phyloP scores from a whole-genome alignment of 2,329 filamentous ascomycete species.

The Triangularia setosa region DNA sequence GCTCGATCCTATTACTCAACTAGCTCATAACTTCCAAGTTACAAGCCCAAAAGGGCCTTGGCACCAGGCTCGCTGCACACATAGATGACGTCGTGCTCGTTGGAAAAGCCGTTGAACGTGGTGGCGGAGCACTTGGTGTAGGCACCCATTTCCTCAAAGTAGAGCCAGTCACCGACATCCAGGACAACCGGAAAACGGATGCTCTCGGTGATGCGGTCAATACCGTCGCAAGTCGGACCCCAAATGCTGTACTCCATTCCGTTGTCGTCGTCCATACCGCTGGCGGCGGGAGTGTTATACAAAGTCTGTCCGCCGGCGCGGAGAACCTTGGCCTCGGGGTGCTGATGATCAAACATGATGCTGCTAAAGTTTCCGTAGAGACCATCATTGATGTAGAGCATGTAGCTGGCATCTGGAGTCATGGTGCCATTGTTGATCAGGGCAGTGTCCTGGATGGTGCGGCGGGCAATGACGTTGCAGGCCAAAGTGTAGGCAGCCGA shows the following conservation, averaged over 20 bases:
- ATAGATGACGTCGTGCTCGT: constrained; percentile 89
- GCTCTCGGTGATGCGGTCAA: constrained; percentile 86
- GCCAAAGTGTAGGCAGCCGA: constrained; percentile 90
- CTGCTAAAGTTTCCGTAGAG: constrained; percentile 98
- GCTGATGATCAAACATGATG: constrained; percentile 99
- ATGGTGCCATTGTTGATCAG: constrained; percentile 54
- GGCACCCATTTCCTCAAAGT: constrained; percentile 98
- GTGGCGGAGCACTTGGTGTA: constrained; percentile 99
- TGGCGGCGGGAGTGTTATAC: constrained; percentile 49
- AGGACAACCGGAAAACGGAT: constrained; percentile 73
- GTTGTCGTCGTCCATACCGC: constrained; percentile 33
- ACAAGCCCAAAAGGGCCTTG: constrained; percentile 58
- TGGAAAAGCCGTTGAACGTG: constrained; percentile 94
- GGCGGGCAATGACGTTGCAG: constrained; percentile 92
- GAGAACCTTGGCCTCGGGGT: constrained; percentile 79
- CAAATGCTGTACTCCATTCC: constrained; percentile 89
- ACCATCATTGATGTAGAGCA: constrained; percentile 96
- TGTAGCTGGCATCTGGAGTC: constrained; percentile 65
- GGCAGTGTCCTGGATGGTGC: constrained; percentile 70
- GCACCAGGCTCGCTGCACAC: constrained; percentile 92
- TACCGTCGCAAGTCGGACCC: constrained; percentile 97
- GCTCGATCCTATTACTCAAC: background rate
- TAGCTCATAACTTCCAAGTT: background rate
- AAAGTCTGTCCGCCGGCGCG: constrained; percentile 55
- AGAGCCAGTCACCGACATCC: constrained; percentile 95